Percentiles rank a stretch among this genome's conserved stretches.
These are phyloP conservation scores for Danielozyma ontarioensis DNA, from an alignment of 805 yeast genomes.

Conservation along the genomic window DNA sequence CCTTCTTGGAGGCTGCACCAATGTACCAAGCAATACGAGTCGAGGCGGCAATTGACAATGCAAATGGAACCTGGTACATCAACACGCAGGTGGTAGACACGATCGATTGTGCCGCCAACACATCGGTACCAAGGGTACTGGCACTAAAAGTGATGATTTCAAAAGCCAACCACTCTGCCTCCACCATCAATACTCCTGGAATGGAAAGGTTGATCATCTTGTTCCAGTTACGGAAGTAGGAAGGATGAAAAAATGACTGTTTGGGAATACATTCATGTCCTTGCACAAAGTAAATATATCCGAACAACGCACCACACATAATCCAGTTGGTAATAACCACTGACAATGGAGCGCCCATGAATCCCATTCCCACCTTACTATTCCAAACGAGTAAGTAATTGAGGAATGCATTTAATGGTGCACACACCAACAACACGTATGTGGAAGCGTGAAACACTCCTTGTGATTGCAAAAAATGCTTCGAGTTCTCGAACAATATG, in stretches of 20 bases:
- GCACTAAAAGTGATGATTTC: slow-evolving; percentile 69
- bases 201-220: slow-evolving; percentile 58
- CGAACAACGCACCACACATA: slow-evolving; percentile 55
- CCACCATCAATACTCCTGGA: slow-evolving; percentile 75
- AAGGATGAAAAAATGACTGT: slow-evolving; percentile 16
- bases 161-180: slow-evolving; percentile 76
- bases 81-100: slow-evolving; percentile 64
- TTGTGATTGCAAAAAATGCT: slow-evolving; percentile 71
- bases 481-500: slow-evolving; percentile 65
- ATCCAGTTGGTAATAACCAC: slow-evolving; percentile 67
- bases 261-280: slow-evolving; percentile 43
- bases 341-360: slow-evolving; percentile 72
- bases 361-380: slow-evolving; percentile 51
- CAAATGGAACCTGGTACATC: slow-evolving; percentile 71
- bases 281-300: slow-evolving; percentile 40
- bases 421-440: slow-evolving; percentile 62
- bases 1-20: slow-evolving; percentile 53
- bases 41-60: slow-evolving; percentile 68
- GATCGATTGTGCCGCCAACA: slow-evolving; percentile 71
- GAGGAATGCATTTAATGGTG: slow-evolving; percentile 65
- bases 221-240: slow-evolving; percentile 50
- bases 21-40: slow-evolving; percentile 74
- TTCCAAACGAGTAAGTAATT: slow-evolving; percentile 72
- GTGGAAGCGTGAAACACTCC: slow-evolving; percentile 80
- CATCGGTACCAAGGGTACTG: slow-evolving; percentile 59